phyloP scores from a whole-genome alignment of 2,329 filamentous ascomycete species.

The Epichloe sp. region DNA sequence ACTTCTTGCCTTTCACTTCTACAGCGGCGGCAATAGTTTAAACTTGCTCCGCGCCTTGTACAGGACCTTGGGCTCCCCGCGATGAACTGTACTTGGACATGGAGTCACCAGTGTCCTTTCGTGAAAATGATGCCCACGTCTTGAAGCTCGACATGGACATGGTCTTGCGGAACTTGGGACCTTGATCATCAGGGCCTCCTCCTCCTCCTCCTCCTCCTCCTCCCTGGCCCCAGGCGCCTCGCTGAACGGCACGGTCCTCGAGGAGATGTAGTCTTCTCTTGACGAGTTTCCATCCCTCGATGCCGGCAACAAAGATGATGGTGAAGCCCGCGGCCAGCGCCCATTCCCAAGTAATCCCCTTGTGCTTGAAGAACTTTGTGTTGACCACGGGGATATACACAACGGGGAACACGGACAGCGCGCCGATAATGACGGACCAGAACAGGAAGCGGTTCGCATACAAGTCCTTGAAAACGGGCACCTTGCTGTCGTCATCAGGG shows the following conservation, averaged over 20 bases:
- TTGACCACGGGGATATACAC: constrained; percentile 65
- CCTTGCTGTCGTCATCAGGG: constrained; percentile 34
- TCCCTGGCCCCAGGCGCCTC: constrained; percentile 40
- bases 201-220: constrained; percentile 14
- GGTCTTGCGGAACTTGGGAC: constrained; percentile 31
- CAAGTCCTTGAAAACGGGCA: constrained; percentile 47
- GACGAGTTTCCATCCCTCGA: constrained; percentile 59
- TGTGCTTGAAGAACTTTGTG: constrained; percentile 59
- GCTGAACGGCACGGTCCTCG: constrained; percentile 36
- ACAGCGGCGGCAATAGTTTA: not conserved
- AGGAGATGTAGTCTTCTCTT: constrained; percentile 46
- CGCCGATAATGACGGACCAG: constrained; percentile 49
- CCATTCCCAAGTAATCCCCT: constrained; percentile 64
- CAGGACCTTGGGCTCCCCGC: constrained; percentile 6
- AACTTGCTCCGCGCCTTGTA: constrained; percentile 2
- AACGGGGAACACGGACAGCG: constrained; percentile 50
- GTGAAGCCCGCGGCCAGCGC: constrained; percentile 51
- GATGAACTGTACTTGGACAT: constrained; percentile 14
- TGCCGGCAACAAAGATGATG: constrained; percentile 49
- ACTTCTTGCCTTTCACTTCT: too few species aligned
- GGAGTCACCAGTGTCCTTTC: constrained; percentile 28
- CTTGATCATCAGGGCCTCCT: constrained; percentile 34
- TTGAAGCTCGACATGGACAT: constrained; percentile 40
- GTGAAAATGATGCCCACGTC: constrained; percentile 30
- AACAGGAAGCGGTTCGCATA: constrained; percentile 60